Evolutionary conservation across 1,139 yeast genomes (phyloP).

Genomic region (Hyphopichia wangnamkhiaoensis): DNA sequence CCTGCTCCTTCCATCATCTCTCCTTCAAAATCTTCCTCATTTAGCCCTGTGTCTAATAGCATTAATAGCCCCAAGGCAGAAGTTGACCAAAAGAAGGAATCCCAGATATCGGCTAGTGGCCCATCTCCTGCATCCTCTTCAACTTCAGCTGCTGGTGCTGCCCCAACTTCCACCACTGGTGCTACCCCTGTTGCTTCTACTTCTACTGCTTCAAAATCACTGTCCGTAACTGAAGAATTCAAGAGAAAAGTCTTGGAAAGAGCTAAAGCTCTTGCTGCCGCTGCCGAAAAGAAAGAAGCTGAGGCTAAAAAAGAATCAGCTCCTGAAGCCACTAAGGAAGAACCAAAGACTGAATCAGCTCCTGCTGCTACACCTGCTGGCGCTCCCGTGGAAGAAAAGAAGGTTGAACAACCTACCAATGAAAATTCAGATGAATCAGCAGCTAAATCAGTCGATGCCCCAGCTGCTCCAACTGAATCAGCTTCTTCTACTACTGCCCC

Average conservation of each 20-base stretch:
- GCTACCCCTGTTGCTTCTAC: slow-evolving; percentile 11
- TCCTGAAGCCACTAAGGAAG: too few relatives aligned
- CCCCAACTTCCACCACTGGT: slow-evolving; percentile 17
- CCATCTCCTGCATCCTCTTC: too few relatives aligned
- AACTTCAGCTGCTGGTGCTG: slow-evolving; percentile 17
- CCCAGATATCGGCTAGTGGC: too few relatives aligned
- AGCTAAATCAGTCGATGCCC: not conserved
- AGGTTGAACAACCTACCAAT: slow-evolving; percentile 1
- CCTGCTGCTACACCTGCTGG: slow-evolving; percentile 12
- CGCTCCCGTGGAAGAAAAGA: slow-evolving; percentile 1
- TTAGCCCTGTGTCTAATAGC: slow-evolving; percentile 13
- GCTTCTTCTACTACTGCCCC: too few relatives aligned
- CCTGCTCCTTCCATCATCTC: slow-evolving; percentile 14
- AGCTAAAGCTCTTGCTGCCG: slow-evolving; percentile 12
- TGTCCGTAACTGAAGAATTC: slow-evolving; percentile 24
- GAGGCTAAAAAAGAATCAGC: too few relatives aligned
- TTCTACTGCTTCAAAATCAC: slow-evolving; percentile 8
- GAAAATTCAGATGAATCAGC: not conserved
- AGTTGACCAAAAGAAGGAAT: too few relatives aligned
- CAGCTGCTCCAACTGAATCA: not conserved
- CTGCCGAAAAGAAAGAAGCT: slow-evolving; percentile 15
- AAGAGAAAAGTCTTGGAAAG: slow-evolving; percentile 17
- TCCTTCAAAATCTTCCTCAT: slow-evolving; percentile 14
- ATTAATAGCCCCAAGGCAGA: not conserved
- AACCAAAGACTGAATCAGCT: too few relatives aligned